Percentiles rank a stretch among this genome's conserved stretches.
phyloP scores from a whole-genome alignment of 2,329 filamentous ascomycete genomes.

The Diaporthe amygdali region DNA sequence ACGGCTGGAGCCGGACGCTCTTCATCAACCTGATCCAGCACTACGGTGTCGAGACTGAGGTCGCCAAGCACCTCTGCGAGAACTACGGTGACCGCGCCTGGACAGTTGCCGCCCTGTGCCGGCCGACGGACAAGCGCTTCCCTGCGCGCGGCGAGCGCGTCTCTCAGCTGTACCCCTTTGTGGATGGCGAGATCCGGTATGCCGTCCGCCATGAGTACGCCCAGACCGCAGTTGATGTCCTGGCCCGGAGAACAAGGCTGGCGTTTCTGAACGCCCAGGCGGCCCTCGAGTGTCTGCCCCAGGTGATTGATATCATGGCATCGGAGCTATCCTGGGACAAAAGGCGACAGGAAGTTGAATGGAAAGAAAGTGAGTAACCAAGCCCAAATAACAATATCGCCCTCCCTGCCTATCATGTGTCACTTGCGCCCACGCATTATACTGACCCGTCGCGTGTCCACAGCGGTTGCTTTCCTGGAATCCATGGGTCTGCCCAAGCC shows the following conservation, averaged over 20 bases:
- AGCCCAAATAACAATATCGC: conserved; percentile 9
- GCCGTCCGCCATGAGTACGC: conserved; percentile 90
- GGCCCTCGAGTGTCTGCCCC: conserved; percentile 82
- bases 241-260: conserved; percentile 82
- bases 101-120: conserved; percentile 83
- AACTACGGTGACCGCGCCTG: conserved; percentile 93
- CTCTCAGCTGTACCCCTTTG: conserved; percentile 82
- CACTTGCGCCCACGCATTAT: background rate
- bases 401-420: too few species aligned
- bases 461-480: conserved; percentile 64
- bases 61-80: conserved; percentile 85
- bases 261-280: conserved; percentile 94
- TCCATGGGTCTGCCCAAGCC: conserved; percentile 70
- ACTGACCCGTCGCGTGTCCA: conserved; percentile 14
- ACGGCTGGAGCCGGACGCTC: conserved; percentile 84
- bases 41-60: conserved; percentile 89
- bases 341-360: conserved; percentile 77
- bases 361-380: conserved; percentile 69
- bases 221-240: conserved; percentile 86
- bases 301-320: conserved; percentile 87
- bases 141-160: conserved; percentile 84
- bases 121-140: conserved; percentile 78
- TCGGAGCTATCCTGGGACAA: conserved; percentile 82
- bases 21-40: conserved; percentile 97
- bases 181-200: conserved; percentile 91